phyloP scores from a whole-genome alignment of 208 protist genomes.

The Leishmania amazonensis region DNA sequence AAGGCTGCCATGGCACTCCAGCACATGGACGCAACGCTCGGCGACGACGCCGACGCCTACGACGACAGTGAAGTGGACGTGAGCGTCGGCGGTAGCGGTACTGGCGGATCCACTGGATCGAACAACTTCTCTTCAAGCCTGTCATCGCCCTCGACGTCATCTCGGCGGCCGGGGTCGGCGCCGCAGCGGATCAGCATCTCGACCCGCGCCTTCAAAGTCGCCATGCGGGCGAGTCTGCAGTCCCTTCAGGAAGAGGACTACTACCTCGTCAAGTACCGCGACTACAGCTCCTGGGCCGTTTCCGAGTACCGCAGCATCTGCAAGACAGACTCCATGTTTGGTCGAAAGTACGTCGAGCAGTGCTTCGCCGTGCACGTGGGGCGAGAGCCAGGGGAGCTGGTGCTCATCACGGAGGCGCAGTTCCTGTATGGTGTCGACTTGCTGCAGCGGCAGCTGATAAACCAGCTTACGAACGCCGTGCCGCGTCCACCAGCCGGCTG shows the following conservation, averaged over 20 bases:
- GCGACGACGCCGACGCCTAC: slow-evolving; percentile 14
- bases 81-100: neutral
- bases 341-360: slow-evolving; percentile 81
- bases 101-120: neutral
- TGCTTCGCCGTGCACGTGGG: slow-evolving; percentile 86
- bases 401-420: slow-evolving; percentile 81
- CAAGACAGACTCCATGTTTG: slow-evolving; percentile 65
- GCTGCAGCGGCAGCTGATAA: slow-evolving; percentile 69
- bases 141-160: neutral
- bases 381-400: slow-evolving; percentile 70
- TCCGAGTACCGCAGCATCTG: slow-evolving; percentile 51
- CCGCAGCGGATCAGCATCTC: slow-evolving; percentile 39
- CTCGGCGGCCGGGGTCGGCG: slow-evolving; percentile 1
- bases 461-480: slow-evolving; percentile 39
- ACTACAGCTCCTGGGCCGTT: slow-evolving; percentile 79
- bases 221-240: slow-evolving; percentile 59
- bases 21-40: slow-evolving; percentile 65
- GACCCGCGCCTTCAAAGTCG: slow-evolving; percentile 55
- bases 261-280: slow-evolving; percentile 83
- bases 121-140: neutral
- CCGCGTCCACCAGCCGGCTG: slow-evolving; percentile 25
- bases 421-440: slow-evolving; percentile 79
- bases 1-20: slow-evolving; percentile 78
- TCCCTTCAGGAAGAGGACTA: slow-evolving; percentile 81
- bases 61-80: neutral